Conservation (phyloP, 1,139 yeast genomes). For the Meyerozyma carpophila region DNA sequence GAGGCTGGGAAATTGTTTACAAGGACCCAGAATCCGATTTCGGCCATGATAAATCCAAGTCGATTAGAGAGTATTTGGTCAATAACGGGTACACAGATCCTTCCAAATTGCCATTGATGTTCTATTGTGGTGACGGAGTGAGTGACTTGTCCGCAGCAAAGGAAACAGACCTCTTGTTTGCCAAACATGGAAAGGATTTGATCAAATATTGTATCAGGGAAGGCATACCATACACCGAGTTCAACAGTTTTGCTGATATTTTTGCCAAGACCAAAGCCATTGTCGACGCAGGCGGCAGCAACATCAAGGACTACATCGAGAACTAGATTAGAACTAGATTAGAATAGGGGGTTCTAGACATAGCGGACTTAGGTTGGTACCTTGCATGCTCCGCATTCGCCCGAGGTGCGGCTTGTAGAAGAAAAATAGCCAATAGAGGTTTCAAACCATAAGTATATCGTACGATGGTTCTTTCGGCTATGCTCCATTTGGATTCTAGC, state of each 20-base stretch:
- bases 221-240: slow-evolving; percentile 78
- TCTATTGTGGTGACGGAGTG: slow-evolving; percentile 97
- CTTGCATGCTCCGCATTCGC: no score
- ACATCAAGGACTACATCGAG: slow-evolving; percentile 24
- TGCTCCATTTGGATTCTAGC: no score
- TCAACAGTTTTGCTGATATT: slow-evolving; percentile 71
- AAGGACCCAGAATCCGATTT: slow-evolving; percentile 75
- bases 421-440: no score
- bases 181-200: slow-evolving; percentile 87
- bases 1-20: slow-evolving; percentile 77
- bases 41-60: slow-evolving; percentile 91
- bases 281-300: slow-evolving; percentile 21
- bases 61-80: slow-evolving; percentile 62
- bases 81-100: slow-evolving; percentile 30
- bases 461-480: no score
- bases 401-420: no score
- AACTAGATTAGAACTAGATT: slow-evolving; percentile 12
- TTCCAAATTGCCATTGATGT: slow-evolving; percentile 49
- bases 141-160: slow-evolving; percentile 92
- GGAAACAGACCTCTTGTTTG: slow-evolving; percentile 89
- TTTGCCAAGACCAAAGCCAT: slow-evolving; percentile 34
- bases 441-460: no score
- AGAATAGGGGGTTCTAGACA: not conserved
- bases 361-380: no score
- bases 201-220: slow-evolving; percentile 79